Evolutionary conservation across 1,284 basidiomycete species (phyloP), one percentile per base, ranked within the genome.

Genomic region (Marasmius sp.): DNA sequence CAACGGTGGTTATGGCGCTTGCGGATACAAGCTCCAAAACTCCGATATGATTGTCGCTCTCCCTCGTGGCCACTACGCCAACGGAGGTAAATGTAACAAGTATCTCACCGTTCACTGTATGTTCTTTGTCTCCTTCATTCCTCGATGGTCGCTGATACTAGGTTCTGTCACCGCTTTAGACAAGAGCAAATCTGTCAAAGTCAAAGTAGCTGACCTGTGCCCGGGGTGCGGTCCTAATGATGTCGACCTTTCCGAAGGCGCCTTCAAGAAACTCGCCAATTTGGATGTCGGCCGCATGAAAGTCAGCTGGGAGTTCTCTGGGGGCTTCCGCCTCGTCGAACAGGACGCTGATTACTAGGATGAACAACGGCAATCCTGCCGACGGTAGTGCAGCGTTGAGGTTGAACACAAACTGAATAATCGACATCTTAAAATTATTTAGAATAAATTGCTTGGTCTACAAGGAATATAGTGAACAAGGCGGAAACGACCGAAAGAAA

Each of bases 241-340:
- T 39, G 69, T 81, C 62, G 79, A 81, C 66, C 68, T 81, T 41
- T 72, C 74, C 14, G 67, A 67, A 7, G 69, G 70, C 2, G 73
- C 74, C 6, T 81, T 79, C 66, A 61, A 71, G 59, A 59, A 72
- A 34, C 69, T 80, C 39, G 74, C 75, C 1, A 62, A 65, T 59
- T 47, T 69, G 58, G 57, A 66, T 20, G 59, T 67, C 3, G 71
- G 72, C 5, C 43, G 68, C 53, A 65, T 73, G 37, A 43, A 61
- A 11, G 64, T 66, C 20, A 62, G 39, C 22, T 66, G 66, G 66
- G 27, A 59, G 11, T 12, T 49, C 12, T 10, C 10, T n/a, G 48
- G 48, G 11, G 48, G 18, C 27, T 10, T 49, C 18, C 48, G 10
- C 11, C 12, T 49, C 48, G 18, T 49, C 27, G 27, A 27, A 27